Evolutionary conservation across 2,329 filamentous ascomycete genomes (phyloP).

Genomic region (Chrysoporthe deuterocubensis): DNA sequence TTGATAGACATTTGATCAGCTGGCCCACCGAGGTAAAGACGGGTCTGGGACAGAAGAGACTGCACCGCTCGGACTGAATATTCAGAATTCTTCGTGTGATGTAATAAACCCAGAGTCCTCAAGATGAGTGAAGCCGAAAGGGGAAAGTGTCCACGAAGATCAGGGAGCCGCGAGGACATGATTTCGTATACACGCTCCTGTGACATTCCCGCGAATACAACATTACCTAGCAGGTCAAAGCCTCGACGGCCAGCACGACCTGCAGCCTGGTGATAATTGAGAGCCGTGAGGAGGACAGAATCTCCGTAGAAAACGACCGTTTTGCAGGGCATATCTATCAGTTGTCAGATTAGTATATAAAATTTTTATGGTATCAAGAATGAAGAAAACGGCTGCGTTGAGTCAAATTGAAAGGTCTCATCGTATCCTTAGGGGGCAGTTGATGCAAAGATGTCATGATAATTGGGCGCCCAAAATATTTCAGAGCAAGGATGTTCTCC

Average conservation of each 20-base stretch:
- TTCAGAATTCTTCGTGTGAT: constrained; percentile 65
- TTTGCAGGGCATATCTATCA: constrained; percentile 72
- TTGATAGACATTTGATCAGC: constrained; percentile 70
- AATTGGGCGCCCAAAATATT: neutral
- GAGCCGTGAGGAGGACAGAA: constrained; percentile 71
- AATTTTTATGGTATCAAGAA: too few species aligned
- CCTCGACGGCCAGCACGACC: constrained; percentile 80
- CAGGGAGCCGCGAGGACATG: constrained; percentile 73
- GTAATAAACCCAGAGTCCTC: constrained; percentile 67
- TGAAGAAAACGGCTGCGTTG: too few species aligned
- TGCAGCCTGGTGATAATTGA: constrained; percentile 77
- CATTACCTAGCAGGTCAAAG: constrained; percentile 80
- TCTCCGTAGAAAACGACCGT: constrained; percentile 79
- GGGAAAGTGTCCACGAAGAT: constrained; percentile 77
- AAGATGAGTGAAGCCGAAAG: constrained; percentile 75
- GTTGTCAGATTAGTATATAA: neutral
- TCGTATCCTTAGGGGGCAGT: too few species aligned
- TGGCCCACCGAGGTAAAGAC: constrained; percentile 71
- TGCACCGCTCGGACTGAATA: constrained; percentile 67
- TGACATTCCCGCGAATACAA: constrained; percentile 73
- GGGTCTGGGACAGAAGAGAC: constrained; percentile 70
- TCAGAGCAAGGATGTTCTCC: neutral
- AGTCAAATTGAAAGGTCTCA: too few species aligned
- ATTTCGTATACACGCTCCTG: constrained; percentile 66
- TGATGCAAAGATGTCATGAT: too few species aligned